A percentile compares a stretch with the other conserved stretches of the same genome.
phyloP scores from a whole-genome alignment of 306 rosid species.

The Corylus heterophylla region DNA sequence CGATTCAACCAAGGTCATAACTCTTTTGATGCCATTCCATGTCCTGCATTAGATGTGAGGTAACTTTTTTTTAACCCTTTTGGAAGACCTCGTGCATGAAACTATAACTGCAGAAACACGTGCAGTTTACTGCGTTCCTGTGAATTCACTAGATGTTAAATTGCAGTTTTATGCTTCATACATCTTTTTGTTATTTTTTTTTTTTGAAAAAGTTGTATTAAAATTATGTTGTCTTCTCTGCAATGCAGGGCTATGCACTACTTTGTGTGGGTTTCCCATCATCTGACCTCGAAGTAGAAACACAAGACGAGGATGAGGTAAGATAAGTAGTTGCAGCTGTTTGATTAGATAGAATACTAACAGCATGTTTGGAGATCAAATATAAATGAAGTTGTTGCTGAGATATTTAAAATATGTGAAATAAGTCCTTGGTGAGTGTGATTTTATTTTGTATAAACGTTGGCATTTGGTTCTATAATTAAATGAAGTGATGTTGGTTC shows the following conservation, averaged over 20 bases:
- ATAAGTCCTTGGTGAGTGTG: background rate
- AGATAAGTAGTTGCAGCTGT: constrained; percentile 15
- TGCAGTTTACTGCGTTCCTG: background rate
- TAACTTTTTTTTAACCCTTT: background rate
- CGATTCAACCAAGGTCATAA: background rate
- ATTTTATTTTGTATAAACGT: background rate
- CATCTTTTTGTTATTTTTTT: background rate
- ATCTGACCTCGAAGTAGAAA: constrained; percentile 93
- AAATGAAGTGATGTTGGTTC: background rate
- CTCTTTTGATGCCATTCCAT: background rate
- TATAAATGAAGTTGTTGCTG: background rate
- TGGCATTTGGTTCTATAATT: background rate
- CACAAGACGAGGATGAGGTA: constrained; percentile 99
- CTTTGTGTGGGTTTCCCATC: constrained; percentile 95
- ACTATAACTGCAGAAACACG: background rate
- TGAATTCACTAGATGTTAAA: background rate
- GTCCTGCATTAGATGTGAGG: background rate
- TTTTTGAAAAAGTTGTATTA: background rate
- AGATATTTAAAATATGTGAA: background rate
- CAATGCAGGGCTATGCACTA: constrained; percentile 94
- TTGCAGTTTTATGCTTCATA: background rate
- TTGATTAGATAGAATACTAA: constrained; percentile 14
- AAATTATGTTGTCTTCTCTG: background rate
- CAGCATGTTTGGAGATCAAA: constrained; percentile 14
- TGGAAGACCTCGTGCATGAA: background rate